Conservation (phyloP, 1,284 basidiomycete genomes). For the Crucibulum cyathiforme region DNA sequence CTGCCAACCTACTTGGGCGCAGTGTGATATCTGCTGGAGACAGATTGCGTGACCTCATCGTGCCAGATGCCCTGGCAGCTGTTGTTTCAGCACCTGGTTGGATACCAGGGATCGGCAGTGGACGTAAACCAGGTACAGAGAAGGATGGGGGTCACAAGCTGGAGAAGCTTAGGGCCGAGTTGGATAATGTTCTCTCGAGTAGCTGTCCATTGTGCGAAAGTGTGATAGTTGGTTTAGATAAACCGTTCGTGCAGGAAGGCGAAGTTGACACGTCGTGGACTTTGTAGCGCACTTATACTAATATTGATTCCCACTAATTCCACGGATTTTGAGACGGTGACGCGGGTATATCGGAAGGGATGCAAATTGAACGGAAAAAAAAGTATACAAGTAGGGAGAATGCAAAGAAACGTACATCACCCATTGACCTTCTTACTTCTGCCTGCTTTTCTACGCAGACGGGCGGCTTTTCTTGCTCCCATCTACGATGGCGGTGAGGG, state of each 20-base stretch:
- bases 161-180: slow-evolving; percentile 76
- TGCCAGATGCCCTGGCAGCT: slow-evolving; percentile 87
- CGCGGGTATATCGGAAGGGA: neutral
- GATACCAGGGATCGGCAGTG: slow-evolving; percentile 68
- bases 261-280: slow-evolving; percentile 85
- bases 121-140: slow-evolving; percentile 46
- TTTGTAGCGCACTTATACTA: slow-evolving; percentile 49
- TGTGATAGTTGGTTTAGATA: slow-evolving; percentile 83
- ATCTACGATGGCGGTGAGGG: slow-evolving; percentile 52
- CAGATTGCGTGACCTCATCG: slow-evolving; percentile 85
- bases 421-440: slow-evolving; percentile 80
- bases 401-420: slow-evolving; percentile 37
- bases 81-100: slow-evolving; percentile 71
- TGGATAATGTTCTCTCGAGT: slow-evolving; percentile 87
- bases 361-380: neutral
- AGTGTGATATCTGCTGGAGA: slow-evolving; percentile 90
- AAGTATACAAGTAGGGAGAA: slow-evolving; percentile 7
- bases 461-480: slow-evolving; percentile 77
- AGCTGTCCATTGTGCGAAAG: slow-evolving; percentile 93
- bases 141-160: slow-evolving; percentile 62
- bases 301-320: slow-evolving; percentile 2
- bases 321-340: neutral
- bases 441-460: slow-evolving; percentile 72
- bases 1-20: slow-evolving; percentile 72
- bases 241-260: slow-evolving; percentile 82